A percentile compares a stretch with the other conserved stretches of the same genome.
phyloP scores from a whole-genome alignment of 2,329 filamentous ascomycete species.

The Arachnomyces sp. region DNA sequence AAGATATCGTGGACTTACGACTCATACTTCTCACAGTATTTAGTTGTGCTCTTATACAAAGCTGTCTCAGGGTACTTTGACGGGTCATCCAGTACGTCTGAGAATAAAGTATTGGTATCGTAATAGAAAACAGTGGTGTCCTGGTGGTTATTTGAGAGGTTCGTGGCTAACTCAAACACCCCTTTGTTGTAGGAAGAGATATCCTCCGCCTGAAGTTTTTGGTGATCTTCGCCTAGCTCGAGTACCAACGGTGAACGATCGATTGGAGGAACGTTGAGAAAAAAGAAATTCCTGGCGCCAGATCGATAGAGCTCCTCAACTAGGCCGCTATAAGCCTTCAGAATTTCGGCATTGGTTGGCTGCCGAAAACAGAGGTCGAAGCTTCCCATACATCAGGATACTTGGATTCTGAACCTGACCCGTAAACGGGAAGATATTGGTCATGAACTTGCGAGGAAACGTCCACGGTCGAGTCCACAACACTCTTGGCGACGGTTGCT shows the following conservation, averaged over 20 bases:
- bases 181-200: conserved; percentile 35
- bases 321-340: conserved; percentile 35
- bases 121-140: conserved; percentile 31
- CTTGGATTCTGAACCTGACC: conserved; percentile 15
- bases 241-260: conserved; percentile 5
- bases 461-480: conserved; percentile 39
- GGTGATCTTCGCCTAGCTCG: conserved; percentile 4
- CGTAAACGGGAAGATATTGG: conserved; percentile 31
- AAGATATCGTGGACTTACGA: conserved; percentile 13
- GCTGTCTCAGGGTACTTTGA: conserved; percentile 30
- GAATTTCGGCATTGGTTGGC: conserved; percentile 21
- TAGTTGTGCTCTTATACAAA: conserved; percentile 33
- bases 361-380: conserved; percentile 1
- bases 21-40: conserved; percentile 33
- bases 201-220: conserved; percentile 15
- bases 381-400: background rate
- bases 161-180: conserved; percentile 22
- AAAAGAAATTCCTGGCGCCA: conserved; percentile 47
- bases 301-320: conserved; percentile 39
- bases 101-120: conserved; percentile 33
- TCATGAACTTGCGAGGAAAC: conserved; percentile 33
- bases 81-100: conserved; percentile 33
- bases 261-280: conserved; percentile 47
- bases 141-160: conserved; percentile 22
- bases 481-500: conserved; percentile 26